phyloP scores from a whole-genome alignment of 352 stramenopile genomes.

The Aphanomyces euteiches region DNA sequence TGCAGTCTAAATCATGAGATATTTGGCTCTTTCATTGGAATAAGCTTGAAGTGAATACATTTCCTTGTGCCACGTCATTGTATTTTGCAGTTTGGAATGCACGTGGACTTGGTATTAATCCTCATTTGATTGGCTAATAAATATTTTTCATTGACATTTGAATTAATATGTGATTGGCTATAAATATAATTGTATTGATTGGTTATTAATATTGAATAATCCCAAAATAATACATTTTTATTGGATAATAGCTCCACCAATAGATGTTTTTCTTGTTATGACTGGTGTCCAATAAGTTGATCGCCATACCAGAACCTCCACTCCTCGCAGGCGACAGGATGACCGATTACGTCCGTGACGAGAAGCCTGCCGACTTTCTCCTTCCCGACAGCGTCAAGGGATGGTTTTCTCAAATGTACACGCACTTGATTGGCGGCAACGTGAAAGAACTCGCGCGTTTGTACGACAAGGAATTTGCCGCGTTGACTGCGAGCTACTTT shows the following conservation, averaged over 20 bases:
- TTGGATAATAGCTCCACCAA: background rate
- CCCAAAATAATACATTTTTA: background rate
- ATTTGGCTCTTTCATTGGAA: no score
- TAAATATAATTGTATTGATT: no score
- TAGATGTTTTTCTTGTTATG: background rate
- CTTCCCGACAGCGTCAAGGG: slow-evolving; percentile 84
- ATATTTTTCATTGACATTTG: no score
- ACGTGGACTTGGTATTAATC: no score
- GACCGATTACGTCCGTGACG: slow-evolving; percentile 47
- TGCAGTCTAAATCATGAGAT: no score
- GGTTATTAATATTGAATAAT: no score
- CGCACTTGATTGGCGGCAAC: slow-evolving; percentile 77
- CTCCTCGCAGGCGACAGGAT: slow-evolving; percentile 12
- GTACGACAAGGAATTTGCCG: slow-evolving; percentile 87
- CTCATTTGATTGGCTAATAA: no score
- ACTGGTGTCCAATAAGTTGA: slow-evolving; percentile 18
- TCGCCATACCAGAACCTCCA: background rate
- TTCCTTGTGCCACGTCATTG: no score
- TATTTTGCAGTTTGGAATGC: no score
- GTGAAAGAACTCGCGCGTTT: slow-evolving; percentile 75
- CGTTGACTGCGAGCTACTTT: slow-evolving; percentile 92
- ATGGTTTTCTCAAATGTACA: slow-evolving; percentile 87
- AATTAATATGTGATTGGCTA: no score
- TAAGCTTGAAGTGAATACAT: no score
- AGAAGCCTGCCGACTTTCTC: slow-evolving; percentile 84